These are phyloP conservation scores for Thuidium tamariscinum DNA, from an alignment of 225 moss, liverwort and hornwort species.

Conservation along the genomic window DNA sequence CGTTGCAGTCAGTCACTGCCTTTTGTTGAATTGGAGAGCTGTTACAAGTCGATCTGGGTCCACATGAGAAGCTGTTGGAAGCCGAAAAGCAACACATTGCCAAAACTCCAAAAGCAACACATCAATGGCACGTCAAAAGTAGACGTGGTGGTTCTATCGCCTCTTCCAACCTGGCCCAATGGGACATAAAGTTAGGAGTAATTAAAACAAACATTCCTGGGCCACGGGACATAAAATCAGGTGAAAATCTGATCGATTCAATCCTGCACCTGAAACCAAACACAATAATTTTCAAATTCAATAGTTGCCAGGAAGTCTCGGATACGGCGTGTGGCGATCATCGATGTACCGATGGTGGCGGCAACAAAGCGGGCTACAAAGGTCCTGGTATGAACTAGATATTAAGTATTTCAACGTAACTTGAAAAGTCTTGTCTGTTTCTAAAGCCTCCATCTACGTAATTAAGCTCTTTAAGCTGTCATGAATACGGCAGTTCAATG, in stretches of 20 bases:
- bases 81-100: background rate
- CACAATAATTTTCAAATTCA: background rate
- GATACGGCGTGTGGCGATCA: background rate
- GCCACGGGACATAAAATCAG: background rate
- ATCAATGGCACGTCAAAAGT: background rate
- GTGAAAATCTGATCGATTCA: background rate
- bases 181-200: background rate
- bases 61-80: background rate
- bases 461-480: background rate
- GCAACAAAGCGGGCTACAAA: background rate
- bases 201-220: background rate
- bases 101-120: background rate
- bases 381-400: background rate
- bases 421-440: background rate
- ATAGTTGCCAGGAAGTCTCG: background rate
- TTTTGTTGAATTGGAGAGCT: background rate
- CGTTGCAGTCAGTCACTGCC: background rate
- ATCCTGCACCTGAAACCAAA: background rate
- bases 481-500: background rate
- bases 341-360: background rate
- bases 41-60: background rate
- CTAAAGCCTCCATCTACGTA: background rate
- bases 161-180: background rate
- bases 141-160: background rate
- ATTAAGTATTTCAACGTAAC: background rate